phyloP scores from a whole-genome alignment of 192 early-diverging fungal species.

The Entophlyctis luteolus region DNA sequence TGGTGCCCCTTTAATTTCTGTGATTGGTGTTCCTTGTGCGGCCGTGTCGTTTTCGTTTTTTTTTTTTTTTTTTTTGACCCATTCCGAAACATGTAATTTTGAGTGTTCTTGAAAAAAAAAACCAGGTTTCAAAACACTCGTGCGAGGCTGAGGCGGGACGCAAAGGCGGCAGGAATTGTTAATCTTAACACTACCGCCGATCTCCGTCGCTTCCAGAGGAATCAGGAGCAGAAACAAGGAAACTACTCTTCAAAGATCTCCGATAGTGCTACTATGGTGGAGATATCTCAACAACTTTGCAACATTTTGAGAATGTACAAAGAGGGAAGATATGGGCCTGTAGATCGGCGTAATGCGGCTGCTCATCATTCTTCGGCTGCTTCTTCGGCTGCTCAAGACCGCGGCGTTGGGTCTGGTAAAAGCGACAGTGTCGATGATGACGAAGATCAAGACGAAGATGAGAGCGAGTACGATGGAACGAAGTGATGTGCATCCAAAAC shows the following conservation, averaged over 20 bases:
- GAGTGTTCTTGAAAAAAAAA: too few relatives aligned
- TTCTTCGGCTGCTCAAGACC: too few relatives aligned
- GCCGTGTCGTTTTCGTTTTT: neutral
- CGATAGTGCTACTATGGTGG: neutral
- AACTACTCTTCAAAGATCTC: neutral
- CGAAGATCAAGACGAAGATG: too few relatives aligned
- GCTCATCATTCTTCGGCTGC: too few relatives aligned
- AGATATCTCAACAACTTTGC: neutral
- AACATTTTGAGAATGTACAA: neutral
- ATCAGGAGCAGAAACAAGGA: neutral
- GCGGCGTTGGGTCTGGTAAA: too few relatives aligned
- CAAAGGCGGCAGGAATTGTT: neutral
- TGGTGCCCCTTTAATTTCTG: neutral
- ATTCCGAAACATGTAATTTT: too few relatives aligned
- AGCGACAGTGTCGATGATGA: too few relatives aligned
- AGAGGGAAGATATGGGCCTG: neutral
- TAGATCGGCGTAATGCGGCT: too few relatives aligned
- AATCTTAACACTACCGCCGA: neutral
- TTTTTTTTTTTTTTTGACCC: neutral
- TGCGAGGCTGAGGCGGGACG: neutral
- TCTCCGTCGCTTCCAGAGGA: neutral
- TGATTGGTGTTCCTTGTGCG: too few relatives aligned
- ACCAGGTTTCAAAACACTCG: slow-evolving; percentile 14
- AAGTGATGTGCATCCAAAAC: too few relatives aligned
- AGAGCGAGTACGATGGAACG: too few relatives aligned